Evolutionary conservation across 805 yeast species (phyloP).

Genomic region (Cyberlindnera americana): DNA sequence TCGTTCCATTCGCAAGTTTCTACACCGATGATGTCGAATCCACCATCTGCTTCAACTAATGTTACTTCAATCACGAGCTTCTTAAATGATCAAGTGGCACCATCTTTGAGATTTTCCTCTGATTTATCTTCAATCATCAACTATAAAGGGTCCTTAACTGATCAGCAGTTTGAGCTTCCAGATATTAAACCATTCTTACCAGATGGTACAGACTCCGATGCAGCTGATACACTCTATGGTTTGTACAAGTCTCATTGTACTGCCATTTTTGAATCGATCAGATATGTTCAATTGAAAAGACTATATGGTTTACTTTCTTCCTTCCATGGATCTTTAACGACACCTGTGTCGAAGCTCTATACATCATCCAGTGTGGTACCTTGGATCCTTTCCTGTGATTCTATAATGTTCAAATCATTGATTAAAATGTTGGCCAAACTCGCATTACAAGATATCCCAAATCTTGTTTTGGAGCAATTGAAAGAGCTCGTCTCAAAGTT

Average conservation of each 20-base stretch:
- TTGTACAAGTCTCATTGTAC: slow-evolving; percentile 64
- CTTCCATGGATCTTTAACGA: slow-evolving; percentile 55
- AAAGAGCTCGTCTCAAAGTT: slow-evolving; percentile 48
- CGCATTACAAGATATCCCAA: slow-evolving; percentile 55
- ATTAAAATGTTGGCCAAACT: slow-evolving; percentile 60
- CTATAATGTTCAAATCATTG: slow-evolving; percentile 51
- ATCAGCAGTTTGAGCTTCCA: slow-evolving; percentile 35
- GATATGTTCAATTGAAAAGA: slow-evolving; percentile 64
- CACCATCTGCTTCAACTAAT: slow-evolving; percentile 9
- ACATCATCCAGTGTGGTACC: slow-evolving; percentile 42
- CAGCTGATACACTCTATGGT: slow-evolving; percentile 58
- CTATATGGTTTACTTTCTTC: slow-evolving; percentile 50
- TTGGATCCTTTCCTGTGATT: slow-evolving; percentile 72
- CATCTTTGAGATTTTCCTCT: slow-evolving; percentile 23
- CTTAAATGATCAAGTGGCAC: slow-evolving; percentile 17
- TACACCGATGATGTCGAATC: slow-evolving; percentile 21
- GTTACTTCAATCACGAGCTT: slow-evolving; percentile 15
- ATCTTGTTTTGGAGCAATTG: slow-evolving; percentile 49
- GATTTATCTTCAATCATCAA: slow-evolving; percentile 17
- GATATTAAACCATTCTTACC: slow-evolving; percentile 27
- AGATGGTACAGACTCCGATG: slow-evolving; percentile 25
- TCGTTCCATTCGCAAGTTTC: slow-evolving; percentile 27
- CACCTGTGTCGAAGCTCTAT: slow-evolving; percentile 59
- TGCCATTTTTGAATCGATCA: slow-evolving; percentile 57
- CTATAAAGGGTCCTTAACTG: slow-evolving; percentile 14